Conservation (phyloP, 2,329 filamentous ascomycete species). For the Phialophora tarda region DNA sequence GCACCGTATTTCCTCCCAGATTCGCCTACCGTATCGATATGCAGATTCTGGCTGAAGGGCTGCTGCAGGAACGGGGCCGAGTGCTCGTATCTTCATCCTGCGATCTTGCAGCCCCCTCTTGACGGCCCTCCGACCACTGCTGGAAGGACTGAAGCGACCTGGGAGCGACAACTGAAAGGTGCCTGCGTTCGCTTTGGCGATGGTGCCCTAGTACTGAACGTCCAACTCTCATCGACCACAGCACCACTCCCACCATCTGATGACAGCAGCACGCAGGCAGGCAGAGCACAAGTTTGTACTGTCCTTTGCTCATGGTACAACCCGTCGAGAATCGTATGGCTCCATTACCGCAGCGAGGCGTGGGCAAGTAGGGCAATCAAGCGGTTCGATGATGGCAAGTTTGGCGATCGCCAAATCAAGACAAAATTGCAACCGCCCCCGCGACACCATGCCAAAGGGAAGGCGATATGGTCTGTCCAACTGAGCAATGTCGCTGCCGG, state of each 20-base stretch:
- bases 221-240: conserved; percentile 11
- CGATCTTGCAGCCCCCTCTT: not conserved
- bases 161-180: conserved; percentile 8
- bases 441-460: not conserved
- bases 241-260: not conserved
- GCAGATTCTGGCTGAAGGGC: conserved; percentile 8
- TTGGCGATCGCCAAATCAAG: conserved; percentile 11
- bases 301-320: conserved; percentile 27
- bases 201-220: conserved; percentile 17
- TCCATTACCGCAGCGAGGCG: conserved; percentile 20
- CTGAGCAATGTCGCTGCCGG: conserved; percentile 20
- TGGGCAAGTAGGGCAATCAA: conserved; percentile 18
- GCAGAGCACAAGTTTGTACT: conserved; percentile 17
- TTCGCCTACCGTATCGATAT: not conserved
- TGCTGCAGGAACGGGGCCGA: conserved; percentile 8
- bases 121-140: not conserved
- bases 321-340: conserved; percentile 22
- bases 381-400: conserved; percentile 17
- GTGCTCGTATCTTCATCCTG: conserved; percentile 6
- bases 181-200: conserved; percentile 15
- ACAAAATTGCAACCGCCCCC: conserved; percentile 12
- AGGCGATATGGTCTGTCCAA: conserved; percentile 19
- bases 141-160: not conserved
- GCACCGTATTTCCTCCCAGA: not conserved
- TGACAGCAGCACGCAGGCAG: not conserved